phyloP scores from a whole-genome alignment of 176 grass and related monocot genomes.

The Zea luxurians region DNA sequence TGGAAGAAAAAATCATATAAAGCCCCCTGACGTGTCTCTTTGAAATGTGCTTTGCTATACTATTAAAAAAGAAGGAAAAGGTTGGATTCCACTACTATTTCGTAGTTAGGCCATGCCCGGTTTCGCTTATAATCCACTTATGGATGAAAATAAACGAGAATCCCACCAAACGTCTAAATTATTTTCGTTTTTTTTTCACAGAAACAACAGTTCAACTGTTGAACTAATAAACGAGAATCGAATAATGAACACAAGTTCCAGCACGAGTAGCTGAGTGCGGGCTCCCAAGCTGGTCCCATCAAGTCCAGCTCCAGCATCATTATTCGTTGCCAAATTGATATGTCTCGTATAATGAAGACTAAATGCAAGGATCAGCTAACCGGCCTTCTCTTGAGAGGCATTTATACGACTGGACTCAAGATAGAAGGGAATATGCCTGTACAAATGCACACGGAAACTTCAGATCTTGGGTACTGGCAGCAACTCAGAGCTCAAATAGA shows the following conservation, averaged over 20 bases:
- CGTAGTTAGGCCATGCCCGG: not conserved
- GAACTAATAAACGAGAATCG: too few species aligned
- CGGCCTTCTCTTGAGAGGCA: constrained; percentile 46
- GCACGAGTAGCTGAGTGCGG: too few species aligned
- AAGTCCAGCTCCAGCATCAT: not conserved
- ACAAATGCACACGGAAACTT: constrained; percentile 20
- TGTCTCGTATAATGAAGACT: not conserved
- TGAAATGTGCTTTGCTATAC: not conserved
- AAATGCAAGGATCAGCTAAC: not conserved
- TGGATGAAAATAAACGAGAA: too few species aligned
- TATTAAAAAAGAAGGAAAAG: not conserved
- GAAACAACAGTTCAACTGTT: too few species aligned
- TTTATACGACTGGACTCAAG: constrained; percentile 56
- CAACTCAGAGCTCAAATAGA: not conserved
- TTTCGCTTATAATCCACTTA: too few species aligned
- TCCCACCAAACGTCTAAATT: too few species aligned
- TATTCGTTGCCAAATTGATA: not conserved
- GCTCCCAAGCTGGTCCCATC: too few species aligned
- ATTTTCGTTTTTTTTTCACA: too few species aligned
- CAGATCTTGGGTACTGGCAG: not conserved
- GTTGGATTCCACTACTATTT: not conserved
- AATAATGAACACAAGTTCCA: too few species aligned
- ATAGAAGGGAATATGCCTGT: constrained; percentile 71
- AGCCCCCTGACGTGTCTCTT: not conserved
- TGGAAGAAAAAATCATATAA: constrained; percentile 54